Conservation (phyloP, 345 rosid genomes). For the Euphorbia pulcherrima region DNA sequence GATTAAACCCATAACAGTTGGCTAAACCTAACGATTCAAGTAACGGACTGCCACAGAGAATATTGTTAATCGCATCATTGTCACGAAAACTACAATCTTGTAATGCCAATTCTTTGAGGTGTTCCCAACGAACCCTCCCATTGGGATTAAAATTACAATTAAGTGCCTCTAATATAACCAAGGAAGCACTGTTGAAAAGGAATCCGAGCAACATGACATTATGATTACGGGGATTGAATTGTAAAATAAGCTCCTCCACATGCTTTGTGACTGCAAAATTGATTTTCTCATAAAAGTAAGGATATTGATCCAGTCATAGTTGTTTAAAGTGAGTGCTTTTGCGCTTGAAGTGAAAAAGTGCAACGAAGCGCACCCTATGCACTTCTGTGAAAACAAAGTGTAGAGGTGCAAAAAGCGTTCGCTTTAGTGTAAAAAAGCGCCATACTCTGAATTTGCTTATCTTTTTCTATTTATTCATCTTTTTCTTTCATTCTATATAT, state of each 20-base stretch:
- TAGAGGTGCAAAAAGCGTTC: no score
- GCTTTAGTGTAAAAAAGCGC: no score
- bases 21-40: background rate
- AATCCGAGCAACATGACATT: background rate
- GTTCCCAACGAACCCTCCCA: background rate
- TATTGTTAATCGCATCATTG: background rate
- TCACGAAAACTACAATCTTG: background rate
- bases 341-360: no score
- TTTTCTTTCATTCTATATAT: no score
- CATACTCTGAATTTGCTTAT: no score
- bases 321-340: no score
- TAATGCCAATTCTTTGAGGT: background rate
- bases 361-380: no score
- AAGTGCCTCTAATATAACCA: background rate
- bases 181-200: background rate
- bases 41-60: conserved; percentile 12
- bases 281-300: background rate
- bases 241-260: no score
- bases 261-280: background rate
- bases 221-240: background rate
- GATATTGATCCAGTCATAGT: no score
- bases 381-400: no score
- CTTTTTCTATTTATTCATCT: no score
- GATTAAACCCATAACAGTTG: background rate
- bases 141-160: background rate